phyloP scores from a whole-genome alignment of 2,329 filamentous ascomycete genomes.

The Trichophyton simii region DNA sequence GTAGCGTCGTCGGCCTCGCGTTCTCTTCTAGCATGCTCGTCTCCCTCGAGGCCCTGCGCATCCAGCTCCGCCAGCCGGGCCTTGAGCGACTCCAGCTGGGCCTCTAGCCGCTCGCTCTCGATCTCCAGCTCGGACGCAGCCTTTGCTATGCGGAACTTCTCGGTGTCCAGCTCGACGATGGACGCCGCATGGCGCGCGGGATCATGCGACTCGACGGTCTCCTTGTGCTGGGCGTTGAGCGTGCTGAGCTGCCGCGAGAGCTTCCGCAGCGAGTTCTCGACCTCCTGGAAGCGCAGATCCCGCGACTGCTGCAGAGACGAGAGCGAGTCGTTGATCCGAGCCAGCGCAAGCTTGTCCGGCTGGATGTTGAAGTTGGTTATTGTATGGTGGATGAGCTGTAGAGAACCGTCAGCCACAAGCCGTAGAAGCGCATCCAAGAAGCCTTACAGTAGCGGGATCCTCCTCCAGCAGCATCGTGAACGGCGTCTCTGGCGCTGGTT shows the following conservation, averaged over 20 bases:
- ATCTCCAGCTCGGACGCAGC: constrained; percentile 78
- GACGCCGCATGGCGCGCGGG: constrained; percentile 66
- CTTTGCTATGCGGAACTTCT: constrained; percentile 93
- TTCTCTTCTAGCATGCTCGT: constrained; percentile 39
- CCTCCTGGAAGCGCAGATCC: constrained; percentile 60
- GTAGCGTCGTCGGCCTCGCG: constrained; percentile 40
- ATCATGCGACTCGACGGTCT: constrained; percentile 63
- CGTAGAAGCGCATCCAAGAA: neutral
- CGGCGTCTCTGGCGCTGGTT: neutral
- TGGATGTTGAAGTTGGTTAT: constrained; percentile 90
- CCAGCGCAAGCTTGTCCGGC: constrained; percentile 72
- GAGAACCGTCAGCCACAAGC: neutral
- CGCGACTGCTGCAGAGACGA: constrained; percentile 74
- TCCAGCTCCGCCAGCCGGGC: constrained; percentile 71
- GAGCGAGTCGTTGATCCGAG: constrained; percentile 73
- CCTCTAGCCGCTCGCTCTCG: constrained; percentile 81
- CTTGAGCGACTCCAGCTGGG: constrained; percentile 62
- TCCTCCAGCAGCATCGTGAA: constrained; percentile 83
- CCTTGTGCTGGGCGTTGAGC: constrained; percentile 61
- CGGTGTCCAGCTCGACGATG: constrained; percentile 77
- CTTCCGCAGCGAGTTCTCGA: constrained; percentile 54
- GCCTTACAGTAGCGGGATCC: constrained; percentile 67
- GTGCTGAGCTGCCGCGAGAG: constrained; percentile 65
- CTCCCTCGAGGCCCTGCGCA: constrained; percentile 71
- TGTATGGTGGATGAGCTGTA: constrained; percentile 77